Percentiles rank a stretch among this genome's conserved stretches.
Evolutionary conservation across 768 basidiomycete genomes (phyloP).

Genomic region (Clavaria fumosa): DNA sequence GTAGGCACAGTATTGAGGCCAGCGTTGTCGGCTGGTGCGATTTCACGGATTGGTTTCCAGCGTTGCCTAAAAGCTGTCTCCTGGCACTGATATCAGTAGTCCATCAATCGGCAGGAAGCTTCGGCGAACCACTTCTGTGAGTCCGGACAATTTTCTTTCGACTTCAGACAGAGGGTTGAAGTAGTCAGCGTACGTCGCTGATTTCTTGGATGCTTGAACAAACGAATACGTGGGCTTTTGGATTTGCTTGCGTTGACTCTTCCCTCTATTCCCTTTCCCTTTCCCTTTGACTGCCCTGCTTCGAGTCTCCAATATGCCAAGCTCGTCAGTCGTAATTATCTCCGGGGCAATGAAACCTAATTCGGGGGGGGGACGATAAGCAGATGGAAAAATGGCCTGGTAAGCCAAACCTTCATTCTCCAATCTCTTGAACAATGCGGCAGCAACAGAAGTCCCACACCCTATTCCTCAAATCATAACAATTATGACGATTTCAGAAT

Average conservation of each 20-base stretch:
- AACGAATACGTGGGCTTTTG: slow-evolving; percentile 47
- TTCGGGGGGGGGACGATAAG: neutral
- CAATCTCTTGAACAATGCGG: slow-evolving; percentile 50
- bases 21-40: too few relatives aligned
- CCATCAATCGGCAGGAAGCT: too few relatives aligned
- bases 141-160: slow-evolving; percentile 46
- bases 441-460: slow-evolving; percentile 36
- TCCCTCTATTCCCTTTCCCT: slow-evolving; percentile 22
- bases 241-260: slow-evolving; percentile 31
- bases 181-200: slow-evolving; percentile 43
- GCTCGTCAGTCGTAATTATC: slow-evolving; percentile 30
- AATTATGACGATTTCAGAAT: neutral
- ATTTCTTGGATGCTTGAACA: slow-evolving; percentile 29
- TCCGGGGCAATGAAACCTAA: slow-evolving; percentile 48
- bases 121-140: slow-evolving; percentile 44
- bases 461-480: slow-evolving; percentile 20
- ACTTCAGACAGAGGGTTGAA: slow-evolving; percentile 46
- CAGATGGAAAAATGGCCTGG: neutral
- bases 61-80: too few relatives aligned
- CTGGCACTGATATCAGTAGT: too few relatives aligned
- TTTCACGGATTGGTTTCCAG: too few relatives aligned
- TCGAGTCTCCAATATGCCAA: slow-evolving; percentile 31
- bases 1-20: too few relatives aligned
- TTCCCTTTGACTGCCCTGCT: slow-evolving; percentile 20
- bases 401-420: slow-evolving; percentile 47